Percentiles rank a stretch among this genome's conserved stretches.
These are phyloP conservation scores for Cucumis hystrix DNA, from an alignment of 306 rosid genomes.

Conservation along the genomic window DNA sequence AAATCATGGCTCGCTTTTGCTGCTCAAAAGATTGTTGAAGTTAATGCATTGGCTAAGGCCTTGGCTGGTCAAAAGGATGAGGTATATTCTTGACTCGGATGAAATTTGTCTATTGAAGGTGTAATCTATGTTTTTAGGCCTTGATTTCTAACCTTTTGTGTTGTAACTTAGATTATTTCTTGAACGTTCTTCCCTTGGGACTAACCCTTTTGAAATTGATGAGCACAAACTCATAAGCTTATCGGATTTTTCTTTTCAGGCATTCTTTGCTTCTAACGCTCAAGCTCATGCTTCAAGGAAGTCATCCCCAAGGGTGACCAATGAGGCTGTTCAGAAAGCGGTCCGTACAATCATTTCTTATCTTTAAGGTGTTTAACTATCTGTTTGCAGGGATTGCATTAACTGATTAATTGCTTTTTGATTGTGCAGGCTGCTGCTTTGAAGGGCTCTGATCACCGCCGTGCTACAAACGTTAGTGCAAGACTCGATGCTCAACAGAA, in stretches of 20 bases:
- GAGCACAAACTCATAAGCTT: not conserved
- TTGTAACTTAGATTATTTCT: not conserved
- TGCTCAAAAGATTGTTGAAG: slow-evolving; percentile 78
- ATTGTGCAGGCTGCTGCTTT: slow-evolving; percentile 56
- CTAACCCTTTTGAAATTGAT: not conserved
- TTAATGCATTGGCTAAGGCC: slow-evolving; percentile 73
- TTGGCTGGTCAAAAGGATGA: slow-evolving; percentile 51
- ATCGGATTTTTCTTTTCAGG: slow-evolving; percentile 28
- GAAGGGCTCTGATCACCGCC: slow-evolving; percentile 58
- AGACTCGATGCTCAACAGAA: slow-evolving; percentile 71
- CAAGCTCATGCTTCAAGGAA: slow-evolving; percentile 65
- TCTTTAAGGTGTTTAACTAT: not conserved
- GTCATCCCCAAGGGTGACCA: slow-evolving; percentile 71
- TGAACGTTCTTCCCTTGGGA: not conserved
- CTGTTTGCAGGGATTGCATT: not conserved
- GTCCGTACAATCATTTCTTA: slow-evolving; percentile 26
- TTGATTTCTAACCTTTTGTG: not conserved
- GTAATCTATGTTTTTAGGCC: not conserved
- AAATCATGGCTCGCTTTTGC: slow-evolving; percentile 90
- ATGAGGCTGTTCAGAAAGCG: slow-evolving; percentile 71
- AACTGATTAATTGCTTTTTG: slow-evolving; percentile 10
- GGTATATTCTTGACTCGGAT: slow-evolving; percentile 16
- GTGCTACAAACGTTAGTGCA: slow-evolving; percentile 54
- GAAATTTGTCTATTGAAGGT: not conserved
- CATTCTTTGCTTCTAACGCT: slow-evolving; percentile 53